Base-by-base conservation (phyloP, 768 basidiomycete species). In the Pleurotus sapidus region DNA sequence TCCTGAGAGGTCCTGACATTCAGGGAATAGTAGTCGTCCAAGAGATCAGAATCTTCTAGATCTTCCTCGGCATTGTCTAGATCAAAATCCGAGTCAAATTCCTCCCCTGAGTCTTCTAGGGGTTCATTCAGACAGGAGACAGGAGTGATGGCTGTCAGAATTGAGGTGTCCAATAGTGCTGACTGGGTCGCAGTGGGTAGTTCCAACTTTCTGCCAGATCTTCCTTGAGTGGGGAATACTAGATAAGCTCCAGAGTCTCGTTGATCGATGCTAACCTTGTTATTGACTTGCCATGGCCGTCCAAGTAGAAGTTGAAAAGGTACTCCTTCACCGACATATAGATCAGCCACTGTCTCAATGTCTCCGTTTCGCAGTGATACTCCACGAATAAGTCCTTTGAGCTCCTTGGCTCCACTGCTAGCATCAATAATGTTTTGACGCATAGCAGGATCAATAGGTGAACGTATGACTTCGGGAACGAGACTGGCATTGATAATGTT, bases 371-470 rank as follows among this genome's bases (percentile, higher is more conserved):
- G 30, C 30, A 30, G 30, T 30, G 30, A 30, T 30, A 30, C 30
- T 30, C 30, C 30, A 30, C 30, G 30, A 30, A 30, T 30, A 30
- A 30, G 30, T 30, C 30, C 30, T 30, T 30, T 30, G 7, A 30
- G 30, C 7, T 30, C 30, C 30, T 30, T 30, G 30, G 30, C 30
- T 30, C 30, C 30, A 30, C 30, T 30, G 30, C 66, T 68, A 4
- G 64, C 65, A 42, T 68, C 64, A 15, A 37, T 45, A 57, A 65
- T 60, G 8, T 30, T 59, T 4, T 50, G 57, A 18, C 55, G 49
- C 30, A 40, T 34, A 6, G 49, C 55, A 3, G 53, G 51, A 24
- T 63, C 62, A 39, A 63, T 61, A 4, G 60, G 47, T 24, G 17
- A 24, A 15, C 47, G 4, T 5, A 49, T 17, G 8, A 43, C 4